Evolutionary conservation across 768 basidiomycete genomes (phyloP).

Genomic region (Hebeloma cylindrosporum): DNA sequence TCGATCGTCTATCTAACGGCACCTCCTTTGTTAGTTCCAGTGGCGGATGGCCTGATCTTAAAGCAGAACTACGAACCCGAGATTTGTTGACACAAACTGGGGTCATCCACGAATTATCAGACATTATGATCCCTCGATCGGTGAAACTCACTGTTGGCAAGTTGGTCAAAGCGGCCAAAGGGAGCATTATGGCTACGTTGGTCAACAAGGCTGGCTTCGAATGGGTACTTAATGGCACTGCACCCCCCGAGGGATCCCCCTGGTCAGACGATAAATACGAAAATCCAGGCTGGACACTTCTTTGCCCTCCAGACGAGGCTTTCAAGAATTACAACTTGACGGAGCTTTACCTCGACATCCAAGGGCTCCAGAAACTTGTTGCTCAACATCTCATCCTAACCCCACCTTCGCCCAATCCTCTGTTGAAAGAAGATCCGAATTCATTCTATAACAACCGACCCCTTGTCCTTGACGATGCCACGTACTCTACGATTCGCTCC

Average conservation of each 20-base stretch:
- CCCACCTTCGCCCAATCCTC: slow-evolving; percentile 19
- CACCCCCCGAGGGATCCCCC: slow-evolving; percentile 67
- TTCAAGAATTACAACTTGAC: slow-evolving; percentile 89
- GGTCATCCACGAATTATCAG: slow-evolving; percentile 85
- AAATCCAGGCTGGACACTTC: slow-evolving; percentile 75
- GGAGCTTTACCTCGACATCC: slow-evolving; percentile 55
- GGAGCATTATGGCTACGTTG: slow-evolving; percentile 83
- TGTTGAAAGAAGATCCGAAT: slow-evolving; percentile 27
- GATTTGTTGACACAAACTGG: slow-evolving; percentile 86
- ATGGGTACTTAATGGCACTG: slow-evolving; percentile 87
- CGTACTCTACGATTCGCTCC: slow-evolving; percentile 80
- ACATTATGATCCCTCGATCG: slow-evolving; percentile 82
- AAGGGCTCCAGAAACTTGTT: slow-evolving; percentile 58
- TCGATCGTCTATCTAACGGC: slow-evolving; percentile 56
- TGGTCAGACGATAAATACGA: slow-evolving; percentile 56
- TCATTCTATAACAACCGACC: slow-evolving; percentile 70
- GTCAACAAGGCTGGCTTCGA: slow-evolving; percentile 83
- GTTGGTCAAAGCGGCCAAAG: slow-evolving; percentile 85
- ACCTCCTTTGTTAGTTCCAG: slow-evolving; percentile 60
- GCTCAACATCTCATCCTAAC: slow-evolving; percentile 75
- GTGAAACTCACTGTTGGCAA: slow-evolving; percentile 89
- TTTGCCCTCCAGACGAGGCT: slow-evolving; percentile 91
- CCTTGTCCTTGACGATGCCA: slow-evolving; percentile 65
- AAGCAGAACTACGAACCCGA: slow-evolving; percentile 52
- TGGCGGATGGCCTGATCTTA: slow-evolving; percentile 79